Percentiles rank a stretch among this genome's conserved stretches.
Conservation (phyloP, 129 eudicot species). For the Centella asiatica region DNA sequence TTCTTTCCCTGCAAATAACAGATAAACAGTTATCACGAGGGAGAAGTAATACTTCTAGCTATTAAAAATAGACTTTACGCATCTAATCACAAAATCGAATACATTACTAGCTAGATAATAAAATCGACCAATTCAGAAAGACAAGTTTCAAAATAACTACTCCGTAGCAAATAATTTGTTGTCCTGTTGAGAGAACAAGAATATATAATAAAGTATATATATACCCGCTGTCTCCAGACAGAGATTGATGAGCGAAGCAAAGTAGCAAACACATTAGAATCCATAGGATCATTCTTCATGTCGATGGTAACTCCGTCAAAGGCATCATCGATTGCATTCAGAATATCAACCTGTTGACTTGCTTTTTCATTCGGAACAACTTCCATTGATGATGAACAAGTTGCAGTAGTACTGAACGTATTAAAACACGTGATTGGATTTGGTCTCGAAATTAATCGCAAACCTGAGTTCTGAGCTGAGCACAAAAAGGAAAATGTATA, state of each 20-base stretch:
- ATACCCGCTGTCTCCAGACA: constrained; percentile 41
- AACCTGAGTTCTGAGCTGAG: too few species aligned
- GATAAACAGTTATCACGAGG: neutral
- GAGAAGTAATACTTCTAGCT: neutral
- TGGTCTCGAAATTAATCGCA: too few species aligned
- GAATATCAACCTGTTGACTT: constrained; percentile 21
- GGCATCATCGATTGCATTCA: constrained; percentile 28
- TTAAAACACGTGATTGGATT: too few species aligned
- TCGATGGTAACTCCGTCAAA: constrained; percentile 41
- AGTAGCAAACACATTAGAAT: constrained; percentile 20
- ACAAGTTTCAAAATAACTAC: too few species aligned
- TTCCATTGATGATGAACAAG: constrained; percentile 15
- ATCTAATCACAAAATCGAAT: too few species aligned
- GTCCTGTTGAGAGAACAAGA: neutral
- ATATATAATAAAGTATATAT: neutral
- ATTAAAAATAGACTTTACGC: neutral
- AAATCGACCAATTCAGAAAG: too few species aligned
- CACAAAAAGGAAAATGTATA: too few species aligned
- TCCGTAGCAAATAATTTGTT: neutral
- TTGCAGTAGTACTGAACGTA: too few species aligned
- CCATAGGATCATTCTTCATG: constrained; percentile 32
- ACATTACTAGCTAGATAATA: too few species aligned
- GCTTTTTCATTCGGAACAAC: constrained; percentile 6
- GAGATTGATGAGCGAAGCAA: constrained; percentile 41
- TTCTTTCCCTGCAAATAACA: constrained; percentile 36